Evolutionary conservation across 2,329 filamentous ascomycete species (phyloP).

Genomic region (Claviceps sp.): DNA sequence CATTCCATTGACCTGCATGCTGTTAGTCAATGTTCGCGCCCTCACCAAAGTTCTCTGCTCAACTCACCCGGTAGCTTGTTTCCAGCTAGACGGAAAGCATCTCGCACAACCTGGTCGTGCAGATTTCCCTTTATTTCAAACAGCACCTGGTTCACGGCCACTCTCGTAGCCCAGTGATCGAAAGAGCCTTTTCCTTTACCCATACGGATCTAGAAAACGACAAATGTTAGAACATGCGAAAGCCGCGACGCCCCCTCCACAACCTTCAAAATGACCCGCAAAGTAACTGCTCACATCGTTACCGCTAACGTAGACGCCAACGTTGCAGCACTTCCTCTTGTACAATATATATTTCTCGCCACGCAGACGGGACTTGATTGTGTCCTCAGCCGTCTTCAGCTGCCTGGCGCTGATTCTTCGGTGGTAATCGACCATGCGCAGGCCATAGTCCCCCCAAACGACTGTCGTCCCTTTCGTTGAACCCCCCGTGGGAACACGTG

Average conservation of each 20-base stretch:
- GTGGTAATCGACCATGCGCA: slow-evolving; percentile 89
- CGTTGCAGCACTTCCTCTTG: slow-evolving; percentile 80
- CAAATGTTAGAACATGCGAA: background rate
- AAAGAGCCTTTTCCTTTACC: slow-evolving; percentile 97
- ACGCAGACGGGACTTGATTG: slow-evolving; percentile 76
- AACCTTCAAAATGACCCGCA: background rate
- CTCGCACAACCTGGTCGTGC: slow-evolving; percentile 86
- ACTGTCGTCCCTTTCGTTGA: slow-evolving; percentile 88
- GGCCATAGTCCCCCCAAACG: slow-evolving; percentile 88
- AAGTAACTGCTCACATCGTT: slow-evolving; percentile 53
- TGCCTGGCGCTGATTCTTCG: slow-evolving; percentile 77
- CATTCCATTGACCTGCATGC: slow-evolving; percentile 63
- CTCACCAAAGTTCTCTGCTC: background rate
- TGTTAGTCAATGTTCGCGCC: slow-evolving; percentile 10
- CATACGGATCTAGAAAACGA: slow-evolving; percentile 61
- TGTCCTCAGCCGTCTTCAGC: slow-evolving; percentile 83
- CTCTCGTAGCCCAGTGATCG: slow-evolving; percentile 86
- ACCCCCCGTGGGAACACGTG: slow-evolving; percentile 79
- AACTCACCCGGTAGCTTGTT: slow-evolving; percentile 81
- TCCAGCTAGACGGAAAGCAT: slow-evolving; percentile 86
- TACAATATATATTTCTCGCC: slow-evolving; percentile 89
- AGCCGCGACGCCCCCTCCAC: background rate
- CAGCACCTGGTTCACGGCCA: slow-evolving; percentile 80
- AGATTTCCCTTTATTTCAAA: slow-evolving; percentile 86
- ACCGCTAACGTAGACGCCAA: slow-evolving; percentile 88